Evolutionary conservation across 1,284 basidiomycete species (phyloP).

Genomic region (Irpex sp.): DNA sequence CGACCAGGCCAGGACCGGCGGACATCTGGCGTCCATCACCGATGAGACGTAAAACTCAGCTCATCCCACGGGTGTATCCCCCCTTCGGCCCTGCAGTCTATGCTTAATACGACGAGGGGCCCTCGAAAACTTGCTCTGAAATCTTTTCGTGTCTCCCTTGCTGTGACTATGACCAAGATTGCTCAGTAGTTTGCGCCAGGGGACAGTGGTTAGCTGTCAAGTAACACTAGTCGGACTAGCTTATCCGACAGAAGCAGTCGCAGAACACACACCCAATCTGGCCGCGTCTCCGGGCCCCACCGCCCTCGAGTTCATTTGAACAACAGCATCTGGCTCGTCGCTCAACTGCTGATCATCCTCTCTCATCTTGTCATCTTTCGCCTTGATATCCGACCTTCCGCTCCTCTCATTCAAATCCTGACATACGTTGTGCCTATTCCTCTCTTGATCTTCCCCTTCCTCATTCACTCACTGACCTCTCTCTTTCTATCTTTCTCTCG

Average conservation of each 20-base stretch:
- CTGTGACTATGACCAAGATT: too few species aligned
- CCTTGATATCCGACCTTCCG: neutral
- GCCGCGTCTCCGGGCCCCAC: too few species aligned
- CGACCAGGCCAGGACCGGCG: neutral
- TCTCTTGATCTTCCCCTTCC: neutral
- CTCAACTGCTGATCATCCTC: too few species aligned
- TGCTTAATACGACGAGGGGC: constrained; percentile 1
- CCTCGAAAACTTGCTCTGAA: neutral
- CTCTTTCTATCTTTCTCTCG: neutral
- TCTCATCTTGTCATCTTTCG: neutral
- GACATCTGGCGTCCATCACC: neutral
- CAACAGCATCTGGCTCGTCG: too few species aligned
- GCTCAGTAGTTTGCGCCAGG: too few species aligned
- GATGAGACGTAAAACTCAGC: constrained; percentile 1
- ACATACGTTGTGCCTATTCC: neutral
- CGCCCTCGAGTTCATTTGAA: too few species aligned
- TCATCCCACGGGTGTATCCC: neutral
- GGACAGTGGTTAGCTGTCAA: too few species aligned
- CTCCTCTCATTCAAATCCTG: neutral
- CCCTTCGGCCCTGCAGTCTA: neutral
- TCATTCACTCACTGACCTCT: too few species aligned
- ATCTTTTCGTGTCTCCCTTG: too few species aligned
- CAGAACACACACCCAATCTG: too few species aligned
- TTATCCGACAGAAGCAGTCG: too few species aligned
- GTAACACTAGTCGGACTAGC: too few species aligned